phyloP scores from a whole-genome alignment of 495 filamentous ascomycete species.

The Thozetella sp. region DNA sequence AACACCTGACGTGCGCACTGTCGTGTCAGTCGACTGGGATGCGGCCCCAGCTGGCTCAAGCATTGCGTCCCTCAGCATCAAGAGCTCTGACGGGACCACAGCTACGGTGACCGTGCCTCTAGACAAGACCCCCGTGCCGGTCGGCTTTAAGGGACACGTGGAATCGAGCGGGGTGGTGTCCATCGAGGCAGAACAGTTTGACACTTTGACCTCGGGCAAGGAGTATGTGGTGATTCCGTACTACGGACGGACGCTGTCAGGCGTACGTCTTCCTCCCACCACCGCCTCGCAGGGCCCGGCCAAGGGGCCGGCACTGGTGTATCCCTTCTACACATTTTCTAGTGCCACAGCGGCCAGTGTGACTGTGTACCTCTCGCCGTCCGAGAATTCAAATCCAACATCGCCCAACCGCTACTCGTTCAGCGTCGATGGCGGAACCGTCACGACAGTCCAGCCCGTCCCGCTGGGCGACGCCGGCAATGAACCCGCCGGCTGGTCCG shows the following conservation, averaged over 20 bases:
- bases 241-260: conserved; percentile 55
- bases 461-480: conserved; percentile 34
- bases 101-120: conserved; percentile 55
- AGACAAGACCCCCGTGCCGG: conserved; percentile 46
- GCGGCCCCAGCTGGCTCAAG: conserved; percentile 46
- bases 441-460: conserved; percentile 48
- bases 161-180: conserved; percentile 53
- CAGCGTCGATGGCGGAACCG: conserved; percentile 43
- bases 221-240: conserved; percentile 43
- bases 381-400: conserved; percentile 52
- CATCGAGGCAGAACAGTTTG: conserved; percentile 58
- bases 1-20: conserved; percentile 47
- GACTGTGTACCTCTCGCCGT: conserved; percentile 54
- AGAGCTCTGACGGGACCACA: conserved; percentile 35
- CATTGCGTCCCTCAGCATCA: conserved; percentile 36
- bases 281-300: conserved; percentile 37
- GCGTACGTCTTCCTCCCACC: conserved; percentile 48
- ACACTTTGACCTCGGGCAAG: conserved; percentile 25
- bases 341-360: conserved; percentile 40
- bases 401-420: conserved; percentile 56
- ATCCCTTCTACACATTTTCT: conserved; percentile 60
- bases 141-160: conserved; percentile 57
- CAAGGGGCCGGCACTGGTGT: conserved; percentile 51
- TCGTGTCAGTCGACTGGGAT: conserved; percentile 55
- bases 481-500: conserved; percentile 52